A percentile compares a stretch with the other conserved stretches of the same genome.
phyloP scores from a whole-genome alignment of 2,329 filamentous ascomycete genomes.

The Cercospora zeae-maydis region DNA sequence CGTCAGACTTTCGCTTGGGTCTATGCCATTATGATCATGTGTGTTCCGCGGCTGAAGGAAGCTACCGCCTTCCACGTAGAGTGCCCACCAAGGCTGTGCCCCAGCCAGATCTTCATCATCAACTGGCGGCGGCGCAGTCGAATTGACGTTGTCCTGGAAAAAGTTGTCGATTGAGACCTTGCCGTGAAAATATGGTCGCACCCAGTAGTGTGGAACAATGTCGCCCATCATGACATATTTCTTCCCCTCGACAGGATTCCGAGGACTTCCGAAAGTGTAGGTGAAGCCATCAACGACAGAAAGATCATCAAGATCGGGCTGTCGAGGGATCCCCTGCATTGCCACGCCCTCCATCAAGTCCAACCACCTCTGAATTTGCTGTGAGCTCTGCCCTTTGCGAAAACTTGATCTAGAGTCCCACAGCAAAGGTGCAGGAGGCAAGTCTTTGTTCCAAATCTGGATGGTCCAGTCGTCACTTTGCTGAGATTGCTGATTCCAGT shows the following conservation, averaged over 20 bases:
- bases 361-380: conserved; percentile 32
- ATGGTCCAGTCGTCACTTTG: conserved; percentile 14
- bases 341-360: conserved; percentile 10
- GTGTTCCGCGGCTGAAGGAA: conserved; percentile 24
- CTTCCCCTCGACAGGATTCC: conserved; percentile 2
- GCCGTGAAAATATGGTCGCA: conserved; percentile 23
- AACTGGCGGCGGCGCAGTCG: conserved; percentile 22
- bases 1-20: conserved; percentile 29
- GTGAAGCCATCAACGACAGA: conserved; percentile 19
- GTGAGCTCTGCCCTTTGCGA: conserved; percentile 23
- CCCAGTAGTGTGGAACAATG: conserved; percentile 35
- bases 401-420: conserved; percentile 42
- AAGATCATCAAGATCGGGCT: conserved; percentile 10
- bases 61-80: conserved; percentile 15
- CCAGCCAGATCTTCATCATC: conserved; percentile 29
- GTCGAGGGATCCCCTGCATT: conserved; percentile 2
- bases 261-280: conserved; percentile 17
- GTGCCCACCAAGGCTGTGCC: conserved; percentile 36
- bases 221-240: conserved; percentile 22
- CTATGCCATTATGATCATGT: conserved; percentile 24
- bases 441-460: conserved; percentile 46
- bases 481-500: not conserved
- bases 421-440: conserved; percentile 46
- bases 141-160: conserved; percentile 30
- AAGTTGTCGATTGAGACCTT: conserved; percentile 27